Evolutionary conservation across 805 yeast species (phyloP), one percentile per base, ranked within the genome.

Genomic region (Starmerella ratchasimensis): DNA sequence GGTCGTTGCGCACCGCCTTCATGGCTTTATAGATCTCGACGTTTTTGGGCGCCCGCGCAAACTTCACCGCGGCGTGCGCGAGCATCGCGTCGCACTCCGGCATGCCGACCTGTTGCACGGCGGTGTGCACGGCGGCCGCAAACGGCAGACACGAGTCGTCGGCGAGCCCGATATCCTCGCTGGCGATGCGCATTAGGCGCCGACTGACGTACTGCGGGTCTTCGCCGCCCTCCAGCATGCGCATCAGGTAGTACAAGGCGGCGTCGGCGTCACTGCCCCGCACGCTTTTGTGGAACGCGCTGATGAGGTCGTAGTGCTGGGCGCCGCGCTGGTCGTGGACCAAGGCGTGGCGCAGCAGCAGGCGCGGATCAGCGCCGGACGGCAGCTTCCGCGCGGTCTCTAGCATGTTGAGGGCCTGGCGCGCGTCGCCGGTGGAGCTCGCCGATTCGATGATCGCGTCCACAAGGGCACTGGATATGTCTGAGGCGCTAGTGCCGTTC

Each of bases 201-300:
- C 99, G 65, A 0, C 90, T 84, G 10, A 90, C 74, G 50, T 79
- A 90, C 18, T 83, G 58, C 0, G 96, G 95, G 37, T 81, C 93
- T 55, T 93, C 98, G 0, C 98, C 98, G 2, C 94, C 93, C 46
- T 72, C 69, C 1, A 90, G 63, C 98, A 90, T 90, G 33, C 84
- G 67, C 0, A 76, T 88, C 16, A 90, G 60, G 52, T 90, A 90
- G 55, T 76, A 86, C 43, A 90, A 60, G 0, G 97, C 76, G 0
- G 96, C 97, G 60, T 90, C 82, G 0, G 86, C 77, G 50, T 88
- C 77, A 0, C 81, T 70, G 0, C 99, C 99, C 40, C 99, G 66
- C 0, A 90, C 71, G 0, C 94, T 72, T 53, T 90, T 90, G 60
- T 90, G 99, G 47, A 90, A 80, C 1, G 98, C 98, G 11, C 94